Percentiles rank a stretch among this genome's conserved stretches.
These are phyloP conservation scores for Madurella mycetomatis DNA, from an alignment of 2,329 filamentous ascomycete species.

Conservation along the genomic window DNA sequence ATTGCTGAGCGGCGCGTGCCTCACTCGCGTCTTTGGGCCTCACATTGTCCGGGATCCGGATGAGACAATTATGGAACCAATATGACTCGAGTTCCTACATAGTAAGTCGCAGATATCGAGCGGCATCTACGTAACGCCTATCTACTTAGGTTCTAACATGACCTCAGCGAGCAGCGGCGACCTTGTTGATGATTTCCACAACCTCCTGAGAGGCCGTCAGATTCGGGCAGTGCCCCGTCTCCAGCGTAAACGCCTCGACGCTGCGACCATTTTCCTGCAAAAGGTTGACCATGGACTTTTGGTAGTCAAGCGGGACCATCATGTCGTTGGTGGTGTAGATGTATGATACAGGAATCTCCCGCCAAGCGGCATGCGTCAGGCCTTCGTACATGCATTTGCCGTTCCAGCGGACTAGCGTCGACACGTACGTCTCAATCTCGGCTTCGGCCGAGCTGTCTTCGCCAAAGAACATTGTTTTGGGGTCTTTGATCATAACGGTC, in stretches of 20 bases:
- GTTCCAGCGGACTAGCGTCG: not conserved
- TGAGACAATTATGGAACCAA: no score
- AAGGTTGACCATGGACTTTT: constrained; percentile 9
- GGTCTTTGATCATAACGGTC: not conserved
- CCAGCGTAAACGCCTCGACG: constrained; percentile 6
- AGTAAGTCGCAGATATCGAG: no score
- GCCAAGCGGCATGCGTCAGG: constrained; percentile 6
- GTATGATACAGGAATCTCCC: constrained; percentile 3
- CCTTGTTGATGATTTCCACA: constrained; percentile 8
- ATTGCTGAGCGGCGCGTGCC: no score
- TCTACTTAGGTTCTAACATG: no score
- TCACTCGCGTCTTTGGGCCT: no score
- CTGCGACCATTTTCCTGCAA: constrained; percentile 1
- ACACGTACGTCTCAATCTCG: constrained; percentile 2
- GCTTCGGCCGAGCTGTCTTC: not conserved
- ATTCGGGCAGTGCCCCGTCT: constrained; percentile 12
- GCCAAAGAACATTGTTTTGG: not conserved
- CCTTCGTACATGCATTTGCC: not conserved
- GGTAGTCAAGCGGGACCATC: constrained; percentile 5
- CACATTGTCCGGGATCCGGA: no score
- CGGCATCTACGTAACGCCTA: no score
- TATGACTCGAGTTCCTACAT: no score
- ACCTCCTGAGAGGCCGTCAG: constrained; percentile 7
- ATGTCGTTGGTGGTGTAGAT: constrained; percentile 6
- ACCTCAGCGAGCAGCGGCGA: not conserved